Base-by-base conservation (phyloP, 305 asterid species). In the Plantago rigida region DNA sequence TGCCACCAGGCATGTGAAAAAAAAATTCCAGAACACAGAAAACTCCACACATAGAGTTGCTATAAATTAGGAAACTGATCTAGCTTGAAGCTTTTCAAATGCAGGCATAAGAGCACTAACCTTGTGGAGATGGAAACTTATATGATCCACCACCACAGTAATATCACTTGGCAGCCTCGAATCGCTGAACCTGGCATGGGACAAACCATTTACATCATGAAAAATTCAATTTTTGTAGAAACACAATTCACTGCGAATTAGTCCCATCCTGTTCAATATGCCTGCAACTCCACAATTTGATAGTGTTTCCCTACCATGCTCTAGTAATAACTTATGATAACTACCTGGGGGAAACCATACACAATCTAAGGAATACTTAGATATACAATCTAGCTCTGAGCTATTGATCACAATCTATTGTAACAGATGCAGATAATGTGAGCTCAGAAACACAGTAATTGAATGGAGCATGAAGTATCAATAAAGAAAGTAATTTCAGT, bases 121-220 rank as follows among this genome's bases (percentile, higher is more conserved):
- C 97, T 89, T 93, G 77, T 93, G 97, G 76, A 93, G 92, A 84
- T 81, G 95, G 80, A 93, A 87, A 52, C 69, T 79, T 51, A 81
- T 76, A 42, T 80, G 84, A 13, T 80, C 85, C 51, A 93, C 88
- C 55, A 81, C 82, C 79, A 93, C 69, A 28, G 82, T 81, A 64
- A 93, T 66, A 77, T 89, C 96, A 39, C 90, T 84, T 29, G 82
- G 86, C 79, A 93, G 72, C 78, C 79, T 87, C 62, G 92, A 73
- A 73, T 70, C 72, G 80, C 86, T 85, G 72, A 77, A 85, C 97
- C 99, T 93, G 84, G 65, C 29, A 71, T 29, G 46, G 69, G 74
- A 60, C 44, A 71, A 39, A 70, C 13, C 59, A 47, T 51, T 70
- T 68, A 65, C 19, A 63, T 69, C 68, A 61, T 56, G 45, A 42